Percentiles rank a stretch among this genome's conserved stretches.
Evolutionary conservation across 768 basidiomycete species (phyloP).

Genomic region (Rhodotorula babjevae): DNA sequence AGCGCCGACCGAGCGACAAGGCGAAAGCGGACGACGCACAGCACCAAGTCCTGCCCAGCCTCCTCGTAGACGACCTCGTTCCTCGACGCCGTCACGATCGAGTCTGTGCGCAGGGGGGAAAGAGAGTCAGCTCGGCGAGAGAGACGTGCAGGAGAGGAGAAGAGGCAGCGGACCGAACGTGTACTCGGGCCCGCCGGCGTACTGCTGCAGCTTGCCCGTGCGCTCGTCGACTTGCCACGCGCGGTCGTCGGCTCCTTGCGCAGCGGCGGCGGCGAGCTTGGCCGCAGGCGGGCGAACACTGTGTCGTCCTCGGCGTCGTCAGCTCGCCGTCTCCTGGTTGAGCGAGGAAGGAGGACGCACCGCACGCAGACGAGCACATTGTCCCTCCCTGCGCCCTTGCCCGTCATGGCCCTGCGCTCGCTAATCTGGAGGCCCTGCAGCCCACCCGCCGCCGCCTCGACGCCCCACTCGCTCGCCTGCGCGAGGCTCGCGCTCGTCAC

Average conservation of each 20-base stretch:
- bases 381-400: slow-evolving; percentile 26
- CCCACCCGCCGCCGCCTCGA: not conserved
- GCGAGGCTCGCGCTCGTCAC: not conserved
- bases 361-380: slow-evolving; percentile 41
- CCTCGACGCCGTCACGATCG: slow-evolving; percentile 40
- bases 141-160: no score
- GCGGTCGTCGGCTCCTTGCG: slow-evolving; percentile 10
- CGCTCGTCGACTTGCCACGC: slow-evolving; percentile 31
- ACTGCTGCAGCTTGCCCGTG: slow-evolving; percentile 6
- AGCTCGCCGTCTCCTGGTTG: not conserved
- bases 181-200: slow-evolving; percentile 19
- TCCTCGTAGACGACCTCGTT: slow-evolving; percentile 40
- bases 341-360: not conserved
- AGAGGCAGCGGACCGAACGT: slow-evolving; percentile 26
- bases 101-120: slow-evolving; percentile 39
- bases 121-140: not conserved
- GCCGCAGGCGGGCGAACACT: slow-evolving; percentile 38
- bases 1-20: not conserved
- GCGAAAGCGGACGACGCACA: slow-evolving; percentile 17
- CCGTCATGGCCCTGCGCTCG: not conserved
- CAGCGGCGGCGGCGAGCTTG: slow-evolving; percentile 5
- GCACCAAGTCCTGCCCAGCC: slow-evolving; percentile 39
- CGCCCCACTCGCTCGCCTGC: not conserved
- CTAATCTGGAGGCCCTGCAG: slow-evolving; percentile 2
- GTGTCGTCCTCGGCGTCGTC: not conserved